Evolutionary conservation across 306 rosid species (phyloP).

Genomic region (Dryas alaskensis): DNA sequence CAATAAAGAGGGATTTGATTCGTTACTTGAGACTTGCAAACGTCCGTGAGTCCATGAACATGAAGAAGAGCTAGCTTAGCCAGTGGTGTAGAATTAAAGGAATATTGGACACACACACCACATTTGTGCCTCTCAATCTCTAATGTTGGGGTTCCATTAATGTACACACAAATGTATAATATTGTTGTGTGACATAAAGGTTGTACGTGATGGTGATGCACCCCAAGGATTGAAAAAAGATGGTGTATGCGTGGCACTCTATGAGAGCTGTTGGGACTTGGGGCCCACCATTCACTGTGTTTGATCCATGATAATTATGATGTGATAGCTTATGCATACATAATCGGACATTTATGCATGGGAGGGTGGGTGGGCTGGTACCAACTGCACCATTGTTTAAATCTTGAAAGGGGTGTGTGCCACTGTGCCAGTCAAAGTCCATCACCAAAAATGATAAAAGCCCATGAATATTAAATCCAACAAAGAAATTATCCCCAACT

Average conservation of each 20-base stretch:
- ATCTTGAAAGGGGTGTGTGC: background rate
- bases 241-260: background rate
- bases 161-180: background rate
- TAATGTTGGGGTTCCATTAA: background rate
- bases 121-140: background rate
- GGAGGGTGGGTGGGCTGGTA: background rate
- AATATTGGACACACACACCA: background rate
- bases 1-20: slow-evolving; percentile 18
- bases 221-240: background rate
- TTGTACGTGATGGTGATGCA: background rate
- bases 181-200: background rate
- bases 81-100: slow-evolving; percentile 10
- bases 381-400: background rate
- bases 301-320: no score
- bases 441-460: no score
- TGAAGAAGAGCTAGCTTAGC: background rate
- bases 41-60: background rate
- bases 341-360: no score
- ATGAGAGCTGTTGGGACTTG: background rate
- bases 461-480: no score
- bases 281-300: background rate
- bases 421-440: no score
- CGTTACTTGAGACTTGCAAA: slow-evolving; percentile 3
- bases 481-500: no score
- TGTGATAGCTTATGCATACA: no score